Evolutionary conservation across 1,284 basidiomycete species (phyloP), one percentile per base, ranked within the genome.

Genomic region (Trametes pubescens): DNA sequence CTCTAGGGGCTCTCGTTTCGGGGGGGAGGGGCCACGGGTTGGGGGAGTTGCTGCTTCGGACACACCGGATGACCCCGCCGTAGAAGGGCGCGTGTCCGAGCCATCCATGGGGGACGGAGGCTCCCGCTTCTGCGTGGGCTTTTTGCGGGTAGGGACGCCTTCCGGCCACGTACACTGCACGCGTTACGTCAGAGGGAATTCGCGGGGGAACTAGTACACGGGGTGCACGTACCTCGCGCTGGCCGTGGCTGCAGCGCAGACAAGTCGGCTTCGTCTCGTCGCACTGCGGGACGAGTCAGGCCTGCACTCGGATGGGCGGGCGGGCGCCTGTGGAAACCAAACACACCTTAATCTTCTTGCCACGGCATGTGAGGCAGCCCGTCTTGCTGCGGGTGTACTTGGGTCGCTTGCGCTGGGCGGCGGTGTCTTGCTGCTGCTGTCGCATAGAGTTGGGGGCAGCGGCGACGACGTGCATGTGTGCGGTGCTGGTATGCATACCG

Each of bases 361-460:
- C 85, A 72, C 92, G 85, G 81, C 92, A 94, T 34, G 92, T 94
- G 73, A 94, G 77, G 73, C 92, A 94, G 22, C 92, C 92, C 0
- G 91, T 92, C 78, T 94, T 94, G 79, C 90, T 92, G 69, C 92
- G 86, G 66, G 92, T 93, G 72, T 93, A 94, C 80, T 94, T 94
- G 56, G 91, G 92, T 52, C 92, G 89, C 76, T 92, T 93, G 65
- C 91, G 84, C 71, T 87, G 85, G 22, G 82, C 72, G 18, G 78
- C 74, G 24, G 79, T 73, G 62, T 88, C 87, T 55, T 75, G 40
- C 40, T 43, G 40, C 18, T 43, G 40, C 40, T 43, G 79, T 63
- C 84, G 83, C 62, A 65, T 64, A 13, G 62, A 29, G 22, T 51
- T 48, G 54, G 81, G 76, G 29, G 80, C 80, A 3, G 82, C 76